These are phyloP conservation scores for Candida pseudoglaebosa DNA, from an alignment of 805 yeast species.

Conservation along the genomic window DNA sequence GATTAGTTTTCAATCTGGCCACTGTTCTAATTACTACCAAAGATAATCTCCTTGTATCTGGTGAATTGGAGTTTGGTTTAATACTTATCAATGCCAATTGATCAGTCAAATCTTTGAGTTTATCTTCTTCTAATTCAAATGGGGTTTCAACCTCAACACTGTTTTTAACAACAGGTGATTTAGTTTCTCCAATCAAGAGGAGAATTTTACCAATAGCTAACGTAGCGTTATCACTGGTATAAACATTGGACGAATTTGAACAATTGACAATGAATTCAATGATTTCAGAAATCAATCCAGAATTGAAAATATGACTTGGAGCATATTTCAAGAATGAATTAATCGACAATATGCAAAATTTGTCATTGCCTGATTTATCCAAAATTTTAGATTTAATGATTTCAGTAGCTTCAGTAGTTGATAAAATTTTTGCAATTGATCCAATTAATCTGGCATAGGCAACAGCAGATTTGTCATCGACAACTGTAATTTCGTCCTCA, in stretches of 20 bases:
- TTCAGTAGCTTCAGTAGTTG: slow-evolving; percentile 56
- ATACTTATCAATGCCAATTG: slow-evolving; percentile 48
- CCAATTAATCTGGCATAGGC: slow-evolving; percentile 80
- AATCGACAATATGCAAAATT: slow-evolving; percentile 65
- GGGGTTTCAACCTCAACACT: slow-evolving; percentile 10
- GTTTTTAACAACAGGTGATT: slow-evolving; percentile 18
- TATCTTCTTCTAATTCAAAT: slow-evolving; percentile 41
- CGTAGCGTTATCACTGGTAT: slow-evolving; percentile 70
- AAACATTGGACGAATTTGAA: slow-evolving; percentile 38
- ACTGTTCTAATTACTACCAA: slow-evolving; percentile 73
- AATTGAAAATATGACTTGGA: slow-evolving; percentile 56
- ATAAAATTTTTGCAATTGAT: slow-evolving; percentile 64
- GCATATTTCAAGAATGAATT: slow-evolving; percentile 80
- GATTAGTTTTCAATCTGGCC: slow-evolving; percentile 53
- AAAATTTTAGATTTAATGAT: slow-evolving; percentile 61
- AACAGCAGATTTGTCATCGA: slow-evolving; percentile 59
- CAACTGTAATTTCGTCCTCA: slow-evolving; percentile 57
- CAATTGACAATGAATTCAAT: slow-evolving; percentile 46
- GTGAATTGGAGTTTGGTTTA: slow-evolving; percentile 57
- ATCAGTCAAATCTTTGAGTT: slow-evolving; percentile 39
- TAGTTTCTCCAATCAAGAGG: slow-evolving; percentile 43
- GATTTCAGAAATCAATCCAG: slow-evolving; percentile 49
- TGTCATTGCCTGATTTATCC: slow-evolving; percentile 38
- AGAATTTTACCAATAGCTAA: slow-evolving; percentile 80
- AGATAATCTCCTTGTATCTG: slow-evolving; percentile 76